These are phyloP conservation scores for Salvia splendens DNA, from an alignment of 257 asterid species.

Conservation along the genomic window DNA sequence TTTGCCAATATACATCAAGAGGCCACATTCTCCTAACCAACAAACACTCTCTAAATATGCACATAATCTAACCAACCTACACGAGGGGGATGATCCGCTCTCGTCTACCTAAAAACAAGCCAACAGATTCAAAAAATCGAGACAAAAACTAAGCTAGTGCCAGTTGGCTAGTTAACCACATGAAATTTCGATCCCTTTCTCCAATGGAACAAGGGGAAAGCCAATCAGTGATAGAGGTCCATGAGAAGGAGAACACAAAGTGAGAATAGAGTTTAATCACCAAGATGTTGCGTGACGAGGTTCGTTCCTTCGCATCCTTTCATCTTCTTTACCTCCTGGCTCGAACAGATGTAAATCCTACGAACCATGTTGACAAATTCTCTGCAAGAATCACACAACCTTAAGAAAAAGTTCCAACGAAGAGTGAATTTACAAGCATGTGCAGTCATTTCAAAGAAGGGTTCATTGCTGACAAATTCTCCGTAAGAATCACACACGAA, in stretches of 20 bases:
- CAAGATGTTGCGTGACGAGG: conserved; percentile 37
- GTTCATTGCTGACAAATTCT: too few relatives aligned
- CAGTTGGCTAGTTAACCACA: neutral
- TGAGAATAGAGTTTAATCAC: conserved; percentile 24
- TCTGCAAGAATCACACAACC: conserved; percentile 42
- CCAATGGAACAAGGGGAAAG: neutral
- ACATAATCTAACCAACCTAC: conserved; percentile 42
- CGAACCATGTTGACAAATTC: conserved; percentile 80
- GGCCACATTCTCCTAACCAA: conserved; percentile 4
- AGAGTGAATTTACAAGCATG: neutral
- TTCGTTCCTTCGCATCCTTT: conserved; percentile 47
- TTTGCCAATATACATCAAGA: neutral
- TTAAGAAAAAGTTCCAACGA: neutral
- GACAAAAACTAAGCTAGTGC: conserved; percentile 30
- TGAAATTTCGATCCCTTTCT: conserved; percentile 12
- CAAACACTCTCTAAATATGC: conserved; percentile 37
- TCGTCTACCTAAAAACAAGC: conserved; percentile 24
- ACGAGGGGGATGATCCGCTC: conserved; percentile 27
- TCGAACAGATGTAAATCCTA: conserved; percentile 67
- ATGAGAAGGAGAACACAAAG: neutral
- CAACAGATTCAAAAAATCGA: conserved; percentile 34
- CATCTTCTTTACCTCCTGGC: conserved; percentile 76
- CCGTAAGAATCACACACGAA: too few relatives aligned
- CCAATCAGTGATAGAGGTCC: neutral
- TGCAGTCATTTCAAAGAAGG: neutral